These are phyloP conservation scores for Ophiostoma ips DNA, from an alignment of 2,329 filamentous ascomycete genomes.

Conservation along the genomic window DNA sequence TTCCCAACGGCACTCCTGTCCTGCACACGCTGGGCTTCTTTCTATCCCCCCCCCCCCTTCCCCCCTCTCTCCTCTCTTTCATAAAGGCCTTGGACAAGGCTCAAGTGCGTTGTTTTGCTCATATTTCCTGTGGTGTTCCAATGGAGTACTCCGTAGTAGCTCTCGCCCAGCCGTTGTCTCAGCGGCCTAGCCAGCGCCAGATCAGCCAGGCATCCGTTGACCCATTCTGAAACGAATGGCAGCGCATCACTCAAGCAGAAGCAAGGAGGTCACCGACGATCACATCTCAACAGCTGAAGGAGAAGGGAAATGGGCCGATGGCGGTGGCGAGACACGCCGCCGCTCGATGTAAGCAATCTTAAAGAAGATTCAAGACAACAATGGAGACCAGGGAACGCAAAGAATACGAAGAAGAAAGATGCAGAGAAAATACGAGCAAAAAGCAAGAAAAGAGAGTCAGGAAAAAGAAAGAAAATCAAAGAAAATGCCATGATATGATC, in stretches of 20 bases:
- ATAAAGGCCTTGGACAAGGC: too few relatives aligned
- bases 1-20: too few relatives aligned
- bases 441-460: neutral
- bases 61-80: too few relatives aligned
- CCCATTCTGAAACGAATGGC: neutral
- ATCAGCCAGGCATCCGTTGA: neutral
- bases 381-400: too few relatives aligned
- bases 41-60: too few relatives aligned
- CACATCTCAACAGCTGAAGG: neutral
- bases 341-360: neutral
- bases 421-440: neutral
- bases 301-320: neutral
- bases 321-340: neutral
- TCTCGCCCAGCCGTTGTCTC: too few relatives aligned
- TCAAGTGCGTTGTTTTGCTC: too few relatives aligned
- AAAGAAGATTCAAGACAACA: neutral
- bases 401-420: too few relatives aligned
- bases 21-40: too few relatives aligned
- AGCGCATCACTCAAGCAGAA: neutral
- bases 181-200: neutral
- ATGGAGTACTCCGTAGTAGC: too few relatives aligned
- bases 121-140: too few relatives aligned
- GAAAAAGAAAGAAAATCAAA: neutral
- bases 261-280: neutral
- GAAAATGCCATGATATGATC: too few relatives aligned